Evolutionary conservation across 2,329 filamentous ascomycete genomes (phyloP).

Genomic region (Tolypocladium sp.): DNA sequence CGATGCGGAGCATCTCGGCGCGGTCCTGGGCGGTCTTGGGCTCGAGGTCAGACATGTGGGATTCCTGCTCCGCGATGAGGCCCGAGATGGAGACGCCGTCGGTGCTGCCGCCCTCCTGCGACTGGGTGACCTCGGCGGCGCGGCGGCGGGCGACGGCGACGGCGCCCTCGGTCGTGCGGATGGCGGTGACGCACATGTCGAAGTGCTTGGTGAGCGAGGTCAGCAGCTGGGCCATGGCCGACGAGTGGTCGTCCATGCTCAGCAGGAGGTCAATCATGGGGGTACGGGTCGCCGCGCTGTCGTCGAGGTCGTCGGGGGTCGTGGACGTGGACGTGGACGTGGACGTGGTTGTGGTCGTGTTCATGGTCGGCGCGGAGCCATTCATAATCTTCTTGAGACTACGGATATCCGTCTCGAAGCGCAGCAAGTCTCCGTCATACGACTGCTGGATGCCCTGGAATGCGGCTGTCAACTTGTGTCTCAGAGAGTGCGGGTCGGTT

Average conservation of each 20-base stretch:
- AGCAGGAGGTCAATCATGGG: constrained; percentile 47
- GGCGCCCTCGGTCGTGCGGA: constrained; percentile 81
- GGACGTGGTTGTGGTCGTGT: neutral
- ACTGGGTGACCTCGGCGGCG: constrained; percentile 53
- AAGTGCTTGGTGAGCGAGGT: constrained; percentile 80
- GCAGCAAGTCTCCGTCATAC: constrained; percentile 67
- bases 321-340: neutral
- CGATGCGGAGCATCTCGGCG: constrained; percentile 72
- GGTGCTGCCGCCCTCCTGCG: constrained; percentile 19
- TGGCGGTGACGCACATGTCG: constrained; percentile 84
- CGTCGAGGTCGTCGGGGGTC: constrained; percentile 20
- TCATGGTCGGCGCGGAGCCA: constrained; percentile 14
- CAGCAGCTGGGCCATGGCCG: constrained; percentile 73
- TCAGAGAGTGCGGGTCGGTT: neutral
- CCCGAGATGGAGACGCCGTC: constrained; percentile 56
- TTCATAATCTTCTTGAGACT: constrained; percentile 51
- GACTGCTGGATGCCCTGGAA: constrained; percentile 52
- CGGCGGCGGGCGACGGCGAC: constrained; percentile 59
- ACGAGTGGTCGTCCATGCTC: constrained; percentile 62
- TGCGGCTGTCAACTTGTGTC: neutral
- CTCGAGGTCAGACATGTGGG: constrained; percentile 44
- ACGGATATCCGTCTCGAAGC: constrained; percentile 67
- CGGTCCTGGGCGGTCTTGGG: constrained; percentile 69
- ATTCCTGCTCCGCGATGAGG: constrained; percentile 51
- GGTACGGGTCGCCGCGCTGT: constrained; percentile 13